Evolutionary conservation across 768 basidiomycete genomes (phyloP).

Genomic region (Boletus rubroflammeus): DNA sequence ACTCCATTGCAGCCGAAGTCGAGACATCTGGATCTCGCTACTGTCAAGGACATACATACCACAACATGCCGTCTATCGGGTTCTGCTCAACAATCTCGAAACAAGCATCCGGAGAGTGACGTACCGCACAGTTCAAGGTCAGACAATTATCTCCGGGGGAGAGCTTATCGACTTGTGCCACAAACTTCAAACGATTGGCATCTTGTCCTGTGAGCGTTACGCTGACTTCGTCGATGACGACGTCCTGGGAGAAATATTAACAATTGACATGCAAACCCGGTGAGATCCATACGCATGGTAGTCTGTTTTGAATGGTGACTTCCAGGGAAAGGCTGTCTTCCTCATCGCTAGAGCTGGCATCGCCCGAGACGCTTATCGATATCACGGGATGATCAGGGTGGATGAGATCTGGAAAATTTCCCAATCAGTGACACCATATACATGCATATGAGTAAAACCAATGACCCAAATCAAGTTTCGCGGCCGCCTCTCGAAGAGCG

Average conservation of each 20-base stretch:
- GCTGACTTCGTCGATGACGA: conserved; percentile 60
- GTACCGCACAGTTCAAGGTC: conserved; percentile 68
- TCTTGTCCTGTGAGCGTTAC: conserved; percentile 63
- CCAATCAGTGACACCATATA: conserved; percentile 9
- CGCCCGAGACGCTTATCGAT: conserved; percentile 44
- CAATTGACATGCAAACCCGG: not conserved
- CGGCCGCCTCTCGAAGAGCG: conserved; percentile 46
- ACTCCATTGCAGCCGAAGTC: conserved; percentile 64
- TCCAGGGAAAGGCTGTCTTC: conserved; percentile 66
- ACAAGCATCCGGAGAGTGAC: conserved; percentile 23
- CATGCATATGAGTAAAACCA: conserved; percentile 2
- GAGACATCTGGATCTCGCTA: conserved; percentile 62
- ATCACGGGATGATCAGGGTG: conserved; percentile 70
- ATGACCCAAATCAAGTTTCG: conserved; percentile 54
- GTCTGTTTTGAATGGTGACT: conserved; percentile 56
- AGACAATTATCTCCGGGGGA: conserved; percentile 56
- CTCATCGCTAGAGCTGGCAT: conserved; percentile 50
- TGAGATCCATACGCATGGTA: conserved; percentile 68
- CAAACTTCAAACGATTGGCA: conserved; percentile 57
- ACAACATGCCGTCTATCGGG: conserved; percentile 51
- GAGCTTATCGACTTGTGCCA: conserved; percentile 39
- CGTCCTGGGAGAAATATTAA: conserved; percentile 38
- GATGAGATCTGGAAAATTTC: conserved; percentile 49
- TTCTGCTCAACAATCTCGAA: not conserved
- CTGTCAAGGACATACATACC: conserved; percentile 69